Percentiles rank a stretch among this genome's conserved stretches.
These are phyloP conservation scores for Venturia effusa DNA, from an alignment of 2,329 filamentous ascomycete genomes.

Conservation along the genomic window DNA sequence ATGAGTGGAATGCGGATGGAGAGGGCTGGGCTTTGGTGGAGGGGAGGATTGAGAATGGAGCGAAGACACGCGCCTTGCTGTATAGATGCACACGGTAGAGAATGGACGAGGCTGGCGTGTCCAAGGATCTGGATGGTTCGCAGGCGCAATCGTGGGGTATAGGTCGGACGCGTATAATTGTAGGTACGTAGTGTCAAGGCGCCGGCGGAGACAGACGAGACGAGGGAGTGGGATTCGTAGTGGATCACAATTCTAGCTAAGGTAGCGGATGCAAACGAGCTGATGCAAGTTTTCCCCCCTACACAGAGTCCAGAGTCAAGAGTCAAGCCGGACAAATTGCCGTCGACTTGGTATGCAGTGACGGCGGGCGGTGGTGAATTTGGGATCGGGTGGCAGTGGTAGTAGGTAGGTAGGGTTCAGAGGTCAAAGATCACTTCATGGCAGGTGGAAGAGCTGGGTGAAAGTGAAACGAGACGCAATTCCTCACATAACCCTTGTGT, in stretches of 20 bases:
- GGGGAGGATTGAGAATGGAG: slow-evolving; percentile 12
- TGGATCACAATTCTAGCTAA: no score
- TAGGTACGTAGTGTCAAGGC: not conserved
- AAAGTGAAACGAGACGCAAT: slow-evolving; percentile 1
- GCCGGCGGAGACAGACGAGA: not conserved
- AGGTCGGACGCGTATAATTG: not conserved
- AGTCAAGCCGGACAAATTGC: not conserved
- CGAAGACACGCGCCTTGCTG: slow-evolving; percentile 3
- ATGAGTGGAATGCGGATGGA: slow-evolving; percentile 19
- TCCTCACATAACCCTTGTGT: not conserved
- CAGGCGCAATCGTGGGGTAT: not conserved
- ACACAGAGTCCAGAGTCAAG: not conserved
- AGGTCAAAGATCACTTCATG: slow-evolving; percentile 4
- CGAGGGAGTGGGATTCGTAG: not conserved
- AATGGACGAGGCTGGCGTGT: not conserved
- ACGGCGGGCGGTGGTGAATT: not conserved
- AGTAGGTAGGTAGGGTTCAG: not conserved
- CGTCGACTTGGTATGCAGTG: not conserved
- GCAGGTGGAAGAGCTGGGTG: not conserved
- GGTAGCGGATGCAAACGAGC: not conserved
- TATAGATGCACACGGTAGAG: not conserved
- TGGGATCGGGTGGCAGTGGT: no score
- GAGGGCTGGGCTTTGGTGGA: slow-evolving; percentile 22
- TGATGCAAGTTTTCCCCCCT: not conserved
- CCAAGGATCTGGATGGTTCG: not conserved